Evolutionary conservation across 2,329 filamentous ascomycete genomes (phyloP).

Genomic region (Aaosphaeria pasadenensis): DNA sequence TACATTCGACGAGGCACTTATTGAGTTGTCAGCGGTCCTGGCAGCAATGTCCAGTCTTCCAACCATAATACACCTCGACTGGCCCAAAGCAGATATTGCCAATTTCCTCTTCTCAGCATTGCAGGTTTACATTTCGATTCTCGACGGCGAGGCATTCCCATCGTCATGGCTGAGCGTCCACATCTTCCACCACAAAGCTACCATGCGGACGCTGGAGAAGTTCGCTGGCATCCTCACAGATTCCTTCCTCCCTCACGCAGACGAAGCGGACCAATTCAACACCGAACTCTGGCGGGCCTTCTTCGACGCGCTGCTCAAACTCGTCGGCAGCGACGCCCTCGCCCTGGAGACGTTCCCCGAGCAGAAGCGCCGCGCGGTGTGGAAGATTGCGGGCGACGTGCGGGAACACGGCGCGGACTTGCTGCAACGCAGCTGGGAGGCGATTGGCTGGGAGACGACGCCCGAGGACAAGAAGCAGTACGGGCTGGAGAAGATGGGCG

Average conservation of each 20-base stretch:
- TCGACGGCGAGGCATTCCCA: constrained; percentile 87
- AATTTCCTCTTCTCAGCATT: constrained; percentile 75
- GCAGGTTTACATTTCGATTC: constrained; percentile 82
- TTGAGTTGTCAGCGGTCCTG: constrained; percentile 85
- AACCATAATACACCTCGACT: constrained; percentile 71
- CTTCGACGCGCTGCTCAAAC: constrained; percentile 82
- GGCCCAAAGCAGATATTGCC: constrained; percentile 70
- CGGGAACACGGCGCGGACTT: constrained; percentile 87
- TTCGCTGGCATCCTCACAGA: constrained; percentile 77
- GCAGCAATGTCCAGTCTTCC: constrained; percentile 76
- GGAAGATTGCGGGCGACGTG: constrained; percentile 98
- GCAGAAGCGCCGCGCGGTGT: constrained; percentile 91
- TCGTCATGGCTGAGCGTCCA: constrained; percentile 86
- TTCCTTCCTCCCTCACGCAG: constrained; percentile 79
- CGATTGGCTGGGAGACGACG: constrained; percentile 92
- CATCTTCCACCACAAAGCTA: constrained; percentile 88
- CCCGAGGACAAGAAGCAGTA: constrained; percentile 75
- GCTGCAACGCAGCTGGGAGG: constrained; percentile 83
- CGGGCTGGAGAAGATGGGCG: constrained; percentile 79
- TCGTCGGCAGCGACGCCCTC: constrained; percentile 84
- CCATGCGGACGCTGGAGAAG: constrained; percentile 81
- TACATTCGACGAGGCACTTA: constrained; percentile 78
- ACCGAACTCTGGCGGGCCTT: constrained; percentile 93
- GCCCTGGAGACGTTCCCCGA: constrained; percentile 95
- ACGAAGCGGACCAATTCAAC: constrained; percentile 88